Evolutionary conservation across 805 yeast species (phyloP).

Genomic region (Nakazawaea laoshanensis): DNA sequence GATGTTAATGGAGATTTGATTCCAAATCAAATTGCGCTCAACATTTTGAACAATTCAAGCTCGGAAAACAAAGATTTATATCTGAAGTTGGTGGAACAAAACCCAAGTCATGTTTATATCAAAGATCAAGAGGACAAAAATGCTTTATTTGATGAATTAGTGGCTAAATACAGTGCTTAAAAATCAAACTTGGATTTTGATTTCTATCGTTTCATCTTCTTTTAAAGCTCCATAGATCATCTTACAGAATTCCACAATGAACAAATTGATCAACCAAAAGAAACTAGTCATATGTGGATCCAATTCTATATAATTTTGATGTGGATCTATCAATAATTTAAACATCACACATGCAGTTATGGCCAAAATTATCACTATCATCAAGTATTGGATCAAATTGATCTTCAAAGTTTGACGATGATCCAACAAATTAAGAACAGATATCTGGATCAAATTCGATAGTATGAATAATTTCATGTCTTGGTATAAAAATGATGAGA

Average conservation of each 20-base stretch:
- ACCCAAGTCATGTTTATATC: conserved; percentile 50
- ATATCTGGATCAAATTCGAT: no score
- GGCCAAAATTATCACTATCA: background rate
- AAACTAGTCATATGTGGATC: background rate
- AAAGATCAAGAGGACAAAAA: conserved; percentile 54
- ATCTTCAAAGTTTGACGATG: no score
- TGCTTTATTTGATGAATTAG: conserved; percentile 60
- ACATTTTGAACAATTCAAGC: conserved; percentile 44
- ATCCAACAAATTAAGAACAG: no score
- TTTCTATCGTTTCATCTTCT: background rate
- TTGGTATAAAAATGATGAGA: no score
- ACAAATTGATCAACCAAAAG: conserved; percentile 3
- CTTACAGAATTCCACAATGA: conserved; percentile 3
- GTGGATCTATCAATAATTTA: background rate
- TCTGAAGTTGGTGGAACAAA: conserved; percentile 32
- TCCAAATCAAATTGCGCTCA: conserved; percentile 59
- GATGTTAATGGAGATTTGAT: conserved; percentile 33
- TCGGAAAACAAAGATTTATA: conserved; percentile 29
- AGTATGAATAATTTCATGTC: no score
- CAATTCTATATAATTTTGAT: background rate
- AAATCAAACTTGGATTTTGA: background rate
- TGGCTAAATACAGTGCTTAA: conserved; percentile 37
- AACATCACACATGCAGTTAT: background rate
- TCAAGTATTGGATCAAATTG: no score
- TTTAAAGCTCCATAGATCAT: background rate